phyloP scores from a whole-genome alignment of 345 rosid species.

The Salix dunnii region DNA sequence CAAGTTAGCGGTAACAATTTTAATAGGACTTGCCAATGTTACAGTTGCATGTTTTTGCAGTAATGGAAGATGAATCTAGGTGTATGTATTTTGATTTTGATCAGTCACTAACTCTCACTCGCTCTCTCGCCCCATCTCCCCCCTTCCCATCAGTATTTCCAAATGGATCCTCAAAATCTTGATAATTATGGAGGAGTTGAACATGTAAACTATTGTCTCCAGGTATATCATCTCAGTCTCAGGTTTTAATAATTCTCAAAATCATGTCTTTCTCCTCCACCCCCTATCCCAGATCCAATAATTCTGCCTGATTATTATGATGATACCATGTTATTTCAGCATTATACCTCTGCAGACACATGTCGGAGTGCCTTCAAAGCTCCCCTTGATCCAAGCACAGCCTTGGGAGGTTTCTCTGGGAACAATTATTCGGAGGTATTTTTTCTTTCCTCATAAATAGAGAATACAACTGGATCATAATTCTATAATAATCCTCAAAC shows the following conservation, averaged over 20 bases:
- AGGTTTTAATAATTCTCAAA: constrained; percentile 1
- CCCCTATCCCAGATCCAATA: neutral
- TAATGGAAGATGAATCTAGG: neutral
- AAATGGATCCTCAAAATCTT: constrained; percentile 70
- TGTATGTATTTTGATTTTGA: neutral
- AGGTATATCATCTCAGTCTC: constrained; percentile 45
- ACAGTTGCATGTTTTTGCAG: neutral
- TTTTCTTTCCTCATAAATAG: constrained; percentile 18
- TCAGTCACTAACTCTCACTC: constrained; percentile 7
- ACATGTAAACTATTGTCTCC: constrained; percentile 80
- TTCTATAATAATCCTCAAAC: constrained; percentile 21
- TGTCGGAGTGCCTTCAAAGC: constrained; percentile 96
- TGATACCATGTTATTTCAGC: constrained; percentile 47
- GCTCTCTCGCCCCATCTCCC: neutral
- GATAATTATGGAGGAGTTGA: constrained; percentile 75
- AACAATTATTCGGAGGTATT: constrained; percentile 81
- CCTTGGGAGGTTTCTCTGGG: constrained; percentile 88
- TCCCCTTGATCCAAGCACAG: constrained; percentile 93
- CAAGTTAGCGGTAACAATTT: neutral
- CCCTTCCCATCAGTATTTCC: constrained; percentile 60
- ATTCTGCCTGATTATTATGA: neutral
- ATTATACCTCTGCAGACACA: constrained; percentile 76
- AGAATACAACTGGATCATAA: neutral
- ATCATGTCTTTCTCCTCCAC: neutral
- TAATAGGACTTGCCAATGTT: neutral